Base-by-base conservation (phyloP, 306 rosid genomes). In the Castanopsis chinensis region DNA sequence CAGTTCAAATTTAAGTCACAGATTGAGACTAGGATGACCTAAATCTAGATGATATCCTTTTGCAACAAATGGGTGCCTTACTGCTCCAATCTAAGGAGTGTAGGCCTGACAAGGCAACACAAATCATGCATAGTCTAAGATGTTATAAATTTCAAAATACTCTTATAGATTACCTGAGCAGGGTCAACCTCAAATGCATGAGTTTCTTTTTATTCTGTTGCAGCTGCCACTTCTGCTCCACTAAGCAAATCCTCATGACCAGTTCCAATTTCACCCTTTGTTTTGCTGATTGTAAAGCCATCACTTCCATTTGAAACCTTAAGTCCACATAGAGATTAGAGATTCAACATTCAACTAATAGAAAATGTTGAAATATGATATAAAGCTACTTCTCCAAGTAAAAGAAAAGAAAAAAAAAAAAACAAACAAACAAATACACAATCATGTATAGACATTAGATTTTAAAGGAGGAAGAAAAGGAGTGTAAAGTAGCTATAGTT, bases 141-240 rank as follows among this genome's bases (percentile, higher is more conserved):
- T 20, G 27, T 23, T 43, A 27, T 78, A 4, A 6, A 28, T 72
- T 63, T 71, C 75, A 51, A 61, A 81, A 51, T 15, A 49, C 13
- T 45, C 1, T 54, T 65, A 69, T 64, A 71, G 45, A 69, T 69
- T 89, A 94, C 98, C 92, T 94, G 96, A 69, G 92, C 53, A 43
- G 94, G 92, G 78, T 94, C 94, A 76, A 94, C 63, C 80, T 94
- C 98, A 80, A 91, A 95, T 72, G 97, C 79, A 88, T 95, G 98
- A 73, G 97, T 84, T 84, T 90, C 94, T 88, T 93, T 95, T 85
- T 92, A 97, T 79, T 92, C 97, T 33, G 92, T 96, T 35, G 77
- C 97, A 28, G 99, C 98, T 23, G 94, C 97, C 80, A 88, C 85
- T 89, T 91, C 96, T 71, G 96, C 99, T 88, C 88, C 91, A 84